These are phyloP conservation scores for Rhododendron mucronatum DNA, from an alignment of 148 eudicot genomes.

Conservation along the genomic window DNA sequence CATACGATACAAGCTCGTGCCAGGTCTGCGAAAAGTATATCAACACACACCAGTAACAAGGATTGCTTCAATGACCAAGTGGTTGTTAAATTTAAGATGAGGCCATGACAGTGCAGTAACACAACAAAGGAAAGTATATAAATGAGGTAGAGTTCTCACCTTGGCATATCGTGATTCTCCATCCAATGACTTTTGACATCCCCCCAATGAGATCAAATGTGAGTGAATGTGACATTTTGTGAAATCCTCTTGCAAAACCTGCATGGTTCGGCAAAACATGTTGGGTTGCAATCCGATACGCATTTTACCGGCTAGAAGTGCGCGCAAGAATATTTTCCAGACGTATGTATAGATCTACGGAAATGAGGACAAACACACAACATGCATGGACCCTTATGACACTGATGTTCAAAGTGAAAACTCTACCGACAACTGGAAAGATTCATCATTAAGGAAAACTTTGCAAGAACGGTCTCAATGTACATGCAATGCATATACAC, in stretches of 20 bases:
- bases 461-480: background rate
- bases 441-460: background rate
- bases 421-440: background rate
- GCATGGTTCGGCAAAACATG: conserved; percentile 19
- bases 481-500: background rate
- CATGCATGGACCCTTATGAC: background rate
- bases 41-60: background rate
- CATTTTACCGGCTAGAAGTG: background rate
- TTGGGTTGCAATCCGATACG: background rate
- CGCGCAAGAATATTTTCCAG: background rate
- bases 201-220: conserved; percentile 57
- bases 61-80: conserved; percentile 4
- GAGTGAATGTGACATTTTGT: conserved; percentile 69
- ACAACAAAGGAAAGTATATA: background rate
- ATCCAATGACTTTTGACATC: conserved; percentile 36
- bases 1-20: background rate
- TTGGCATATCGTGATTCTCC: conserved; percentile 48
- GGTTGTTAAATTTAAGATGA: background rate
- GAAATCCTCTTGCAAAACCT: conserved; percentile 89
- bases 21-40: background rate
- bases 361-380: background rate
- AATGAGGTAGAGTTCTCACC: conserved; percentile 37
- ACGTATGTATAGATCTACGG: background rate
- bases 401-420: background rate
- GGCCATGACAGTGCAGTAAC: background rate